A percentile compares a stretch with the other conserved stretches of the same genome.
Evolutionary conservation across 352 stramenopile species (phyloP).

Genomic region (Pythium phragmiticola): DNA sequence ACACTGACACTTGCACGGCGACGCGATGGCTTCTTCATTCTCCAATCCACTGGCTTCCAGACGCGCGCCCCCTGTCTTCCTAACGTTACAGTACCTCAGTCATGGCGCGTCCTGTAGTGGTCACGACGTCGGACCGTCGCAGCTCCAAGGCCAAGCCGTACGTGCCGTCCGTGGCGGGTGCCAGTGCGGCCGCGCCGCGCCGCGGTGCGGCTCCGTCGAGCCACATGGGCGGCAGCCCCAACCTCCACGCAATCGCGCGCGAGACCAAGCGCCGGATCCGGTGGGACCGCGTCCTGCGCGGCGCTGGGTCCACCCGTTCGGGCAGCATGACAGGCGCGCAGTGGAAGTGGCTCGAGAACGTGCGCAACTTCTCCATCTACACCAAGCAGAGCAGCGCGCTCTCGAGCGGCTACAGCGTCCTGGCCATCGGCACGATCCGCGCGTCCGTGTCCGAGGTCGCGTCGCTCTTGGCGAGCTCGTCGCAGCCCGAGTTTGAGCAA

Average conservation of each 20-base stretch:
- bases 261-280: constrained; percentile 21
- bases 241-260: constrained; percentile 13
- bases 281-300: constrained; percentile 20
- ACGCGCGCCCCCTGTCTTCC: no score
- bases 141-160: not conserved
- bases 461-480: constrained; percentile 6
- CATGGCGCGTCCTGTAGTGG: not conserved
- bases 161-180: not conserved
- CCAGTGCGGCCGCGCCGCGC: not conserved
- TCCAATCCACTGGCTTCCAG: no score
- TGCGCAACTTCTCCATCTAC: constrained; percentile 21
- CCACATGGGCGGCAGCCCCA: not conserved
- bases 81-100: not conserved
- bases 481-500: constrained; percentile 10
- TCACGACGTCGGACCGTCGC: not conserved
- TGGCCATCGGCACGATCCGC: constrained; percentile 17
- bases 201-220: not conserved
- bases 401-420: constrained; percentile 7
- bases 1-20: no score
- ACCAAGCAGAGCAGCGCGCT: constrained; percentile 4
- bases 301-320: not conserved
- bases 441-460: constrained; percentile 15
- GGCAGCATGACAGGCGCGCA: not conserved
- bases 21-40: no score
- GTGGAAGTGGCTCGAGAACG: constrained; percentile 28